Evolutionary conservation across 2,329 filamentous ascomycete genomes (phyloP), one percentile per base, ranked within the genome.

Genomic region (Clonostachys rhizophaga): DNA sequence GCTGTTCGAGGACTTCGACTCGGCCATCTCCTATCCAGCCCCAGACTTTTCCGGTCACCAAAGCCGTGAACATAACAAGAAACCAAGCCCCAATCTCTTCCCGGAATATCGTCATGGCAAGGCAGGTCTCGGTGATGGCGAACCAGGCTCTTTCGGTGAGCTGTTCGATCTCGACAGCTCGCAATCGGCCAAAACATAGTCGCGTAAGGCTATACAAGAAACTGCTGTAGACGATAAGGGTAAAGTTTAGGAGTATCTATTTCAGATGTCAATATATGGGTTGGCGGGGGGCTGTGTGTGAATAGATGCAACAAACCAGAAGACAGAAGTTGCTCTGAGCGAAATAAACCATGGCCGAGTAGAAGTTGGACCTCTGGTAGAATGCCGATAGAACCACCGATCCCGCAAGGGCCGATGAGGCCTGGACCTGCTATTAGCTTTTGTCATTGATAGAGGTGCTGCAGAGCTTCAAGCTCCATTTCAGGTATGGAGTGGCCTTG

Each of bases 81-180:
- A 97, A 96, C 84, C 91, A 95, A 40, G 87, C 88, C 41, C 94
- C 92, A 16, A 99, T 84, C 64, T 97, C 91, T 53, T 96, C 94
- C 41, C 94, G 80, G 67, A 99, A 97, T 54, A 96, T 96, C 33
- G 94, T 96, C 92, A 99, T 97, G 33, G 94, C 94, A 53, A 99
- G 76, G 61, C 91, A 89, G 53, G 94, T 99, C 71, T 99, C 94
- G 42, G 92, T 96, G 39, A 97, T 89, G 37, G 94, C 92, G 62
- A 96, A 96, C 95, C 95, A 99, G 44, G 89, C 91, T 67, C 92
- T 92, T 67, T 99, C 94, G 63, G 95, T 96, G 13, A 99, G 81
- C 65, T 97, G 92, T 67, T 99, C 95, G 58, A 94, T 88, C 72
- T 99, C 94, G 72, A 95, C 89, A 24, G 91, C 87, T 55, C 95